These are phyloP conservation scores for Odontarrhena argentea DNA, from an alignment of 345 rosid genomes.

Conservation along the genomic window DNA sequence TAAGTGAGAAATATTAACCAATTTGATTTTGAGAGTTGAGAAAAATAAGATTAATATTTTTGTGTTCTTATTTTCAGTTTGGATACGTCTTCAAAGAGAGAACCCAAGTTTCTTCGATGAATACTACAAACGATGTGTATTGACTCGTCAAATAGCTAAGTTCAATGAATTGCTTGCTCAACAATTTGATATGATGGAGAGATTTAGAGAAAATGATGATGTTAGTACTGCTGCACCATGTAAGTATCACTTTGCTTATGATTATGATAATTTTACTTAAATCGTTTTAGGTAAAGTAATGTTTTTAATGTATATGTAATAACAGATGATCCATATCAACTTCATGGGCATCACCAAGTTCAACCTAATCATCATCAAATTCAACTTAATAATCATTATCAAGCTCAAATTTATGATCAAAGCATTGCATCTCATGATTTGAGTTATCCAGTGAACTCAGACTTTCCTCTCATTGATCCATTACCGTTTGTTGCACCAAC, in stretches of 20 bases:
- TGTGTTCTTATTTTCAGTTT: not conserved
- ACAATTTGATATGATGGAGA: not conserved
- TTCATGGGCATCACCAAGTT: not conserved
- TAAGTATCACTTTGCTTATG: not conserved
- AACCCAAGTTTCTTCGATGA: not conserved
- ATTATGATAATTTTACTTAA: not conserved
- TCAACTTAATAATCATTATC: not conserved
- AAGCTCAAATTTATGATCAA: not conserved
- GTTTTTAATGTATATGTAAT: not conserved
- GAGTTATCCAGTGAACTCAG: not conserved
- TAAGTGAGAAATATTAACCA: not conserved
- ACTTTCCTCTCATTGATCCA: not conserved
- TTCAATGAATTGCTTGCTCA: constrained; percentile 14
- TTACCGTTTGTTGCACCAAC: not conserved
- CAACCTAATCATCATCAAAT: not conserved
- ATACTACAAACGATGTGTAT: constrained; percentile 7
- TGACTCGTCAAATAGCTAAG: constrained; percentile 12
- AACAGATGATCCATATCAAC: not conserved
- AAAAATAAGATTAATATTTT: not conserved
- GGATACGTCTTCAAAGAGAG: constrained; percentile 11
- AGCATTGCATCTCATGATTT: not conserved
- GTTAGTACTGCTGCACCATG: not conserved
- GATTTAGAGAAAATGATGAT: not conserved
- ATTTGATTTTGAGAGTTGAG: not conserved
- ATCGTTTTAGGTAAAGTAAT: not conserved